Base-by-base conservation (phyloP, 129 eudicot species). In the Pittosporum tobira region DNA sequence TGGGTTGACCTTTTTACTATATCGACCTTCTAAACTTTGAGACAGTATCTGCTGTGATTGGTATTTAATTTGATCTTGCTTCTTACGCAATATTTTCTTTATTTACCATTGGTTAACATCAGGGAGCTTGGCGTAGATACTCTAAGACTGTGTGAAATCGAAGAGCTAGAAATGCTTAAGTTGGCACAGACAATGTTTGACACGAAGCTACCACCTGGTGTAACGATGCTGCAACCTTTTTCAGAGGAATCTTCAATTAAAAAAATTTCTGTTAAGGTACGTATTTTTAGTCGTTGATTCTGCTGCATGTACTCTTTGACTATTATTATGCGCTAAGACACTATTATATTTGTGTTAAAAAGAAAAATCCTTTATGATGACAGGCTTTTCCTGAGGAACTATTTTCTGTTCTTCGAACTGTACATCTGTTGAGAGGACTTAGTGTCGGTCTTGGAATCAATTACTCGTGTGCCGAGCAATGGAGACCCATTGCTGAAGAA, bases 71-170 rank as follows among this genome's bases (percentile, higher is more conserved):
- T 29, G 55, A 0, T n/a, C 20, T 48, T 59, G 1, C 6, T 22
- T 40, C 10, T 40, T 6, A 34, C 45, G 13, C 45, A 11, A 40
- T n/a, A 13, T 40, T 40, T 40, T 40, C 16, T 40, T 40, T 40
- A 14, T 14, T 40, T 40, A 40, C 13, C 2, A 40, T 40, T n/a
- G n/a, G 19, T 52, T 70, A 51, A 59, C 54, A 26, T 61, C 66
- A 91, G 98, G 96, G 96, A 91, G 72, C 98, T 91, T 37, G 98
- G 98, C 54, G 86, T 91, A 38, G 81, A 68, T 54, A 86, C 98
- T 38, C 26, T 78, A 45, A 76, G 70, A 55, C 63, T 73, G 50
- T 75, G 90, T 62, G 69, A 83, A 23, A 45, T 76, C 59, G 96
- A 91, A 61, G 72, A 70, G 28, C 63, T 73, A 12, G 98, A 91